These are phyloP conservation scores for Pythium aphanidermatum DNA, from an alignment of 352 stramenopile species.

Conservation along the genomic window DNA sequence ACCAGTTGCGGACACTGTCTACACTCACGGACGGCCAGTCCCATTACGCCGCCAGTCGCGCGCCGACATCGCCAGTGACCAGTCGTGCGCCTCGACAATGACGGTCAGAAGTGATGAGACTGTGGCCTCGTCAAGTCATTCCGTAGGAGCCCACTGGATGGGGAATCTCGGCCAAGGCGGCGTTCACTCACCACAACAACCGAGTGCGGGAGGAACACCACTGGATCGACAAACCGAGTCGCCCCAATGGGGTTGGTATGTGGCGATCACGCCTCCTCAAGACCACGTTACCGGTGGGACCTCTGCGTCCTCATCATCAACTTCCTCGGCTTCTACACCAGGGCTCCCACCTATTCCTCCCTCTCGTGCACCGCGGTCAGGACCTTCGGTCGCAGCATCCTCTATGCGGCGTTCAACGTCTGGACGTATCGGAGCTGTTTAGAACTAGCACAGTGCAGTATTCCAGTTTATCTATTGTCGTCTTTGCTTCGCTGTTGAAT, in stretches of 20 bases:
- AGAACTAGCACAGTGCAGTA: not conserved
- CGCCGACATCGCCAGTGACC: no score
- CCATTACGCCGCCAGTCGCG: constrained; percentile 1
- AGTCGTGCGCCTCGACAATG: no score
- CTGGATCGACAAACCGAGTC: constrained; percentile 49
- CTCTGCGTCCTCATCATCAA: not conserved
- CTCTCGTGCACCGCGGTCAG: no score
- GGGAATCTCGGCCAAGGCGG: constrained; percentile 1
- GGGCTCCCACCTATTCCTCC: no score
- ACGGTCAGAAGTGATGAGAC: no score
- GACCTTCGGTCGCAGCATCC: no score
- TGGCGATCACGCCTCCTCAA: constrained; percentile 76
- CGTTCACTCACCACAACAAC: constrained; percentile 8
- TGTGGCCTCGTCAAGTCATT: no score
- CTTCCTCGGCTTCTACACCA: no score
- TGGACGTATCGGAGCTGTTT: constrained; percentile 17
- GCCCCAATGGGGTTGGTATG: constrained; percentile 85
- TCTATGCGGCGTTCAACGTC: constrained; percentile 19
- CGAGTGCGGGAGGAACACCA: not conserved
- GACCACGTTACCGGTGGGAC: constrained; percentile 27
- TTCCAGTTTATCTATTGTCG: not conserved
- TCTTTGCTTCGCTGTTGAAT: not conserved
- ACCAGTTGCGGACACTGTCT: not conserved
- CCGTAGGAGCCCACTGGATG: constrained; percentile 13
- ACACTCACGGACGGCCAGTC: constrained; percentile 1